Percentiles rank a stretch among this genome's conserved stretches.
Conservation (phyloP, 208 protist species). For the Acanthamoeba triangularis region DNA sequence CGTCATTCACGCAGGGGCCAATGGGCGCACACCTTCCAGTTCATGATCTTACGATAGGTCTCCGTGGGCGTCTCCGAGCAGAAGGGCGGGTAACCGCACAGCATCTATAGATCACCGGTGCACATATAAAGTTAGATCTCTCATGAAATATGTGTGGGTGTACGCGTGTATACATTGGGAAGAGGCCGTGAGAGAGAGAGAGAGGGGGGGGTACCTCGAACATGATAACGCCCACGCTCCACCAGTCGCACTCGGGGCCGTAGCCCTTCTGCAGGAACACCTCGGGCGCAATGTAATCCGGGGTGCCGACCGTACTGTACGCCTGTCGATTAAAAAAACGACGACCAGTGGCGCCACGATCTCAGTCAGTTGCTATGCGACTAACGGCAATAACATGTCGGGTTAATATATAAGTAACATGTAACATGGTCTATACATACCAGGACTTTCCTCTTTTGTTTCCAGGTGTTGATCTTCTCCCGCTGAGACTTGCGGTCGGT, state of each 20-base stretch:
- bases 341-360: not conserved
- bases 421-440: conserved; percentile 58
- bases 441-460: conserved; percentile 48
- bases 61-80: conserved; percentile 73
- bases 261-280: conserved; percentile 95
- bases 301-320: conserved; percentile 91
- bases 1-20: too few relatives aligned
- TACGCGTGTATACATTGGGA: too few relatives aligned
- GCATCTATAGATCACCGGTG: not conserved
- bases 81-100: conserved; percentile 66
- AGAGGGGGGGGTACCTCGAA: not conserved
- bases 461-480: conserved; percentile 71
- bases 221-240: conserved; percentile 93
- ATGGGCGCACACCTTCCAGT: too few relatives aligned
- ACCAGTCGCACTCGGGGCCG: conserved; percentile 98
- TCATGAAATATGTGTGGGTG: too few relatives aligned
- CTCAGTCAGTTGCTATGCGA: not conserved
- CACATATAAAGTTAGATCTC: not conserved
- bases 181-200: not conserved
- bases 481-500: conserved; percentile 7
- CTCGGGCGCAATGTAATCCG: conserved; percentile 98
- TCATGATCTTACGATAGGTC: conserved; percentile 74
- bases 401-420: too few relatives aligned
- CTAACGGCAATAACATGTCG: too few relatives aligned
- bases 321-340: not conserved